phyloP scores from a whole-genome alignment of 2,329 filamentous ascomycete genomes.

The Cryoendolithus antarcticus region DNA sequence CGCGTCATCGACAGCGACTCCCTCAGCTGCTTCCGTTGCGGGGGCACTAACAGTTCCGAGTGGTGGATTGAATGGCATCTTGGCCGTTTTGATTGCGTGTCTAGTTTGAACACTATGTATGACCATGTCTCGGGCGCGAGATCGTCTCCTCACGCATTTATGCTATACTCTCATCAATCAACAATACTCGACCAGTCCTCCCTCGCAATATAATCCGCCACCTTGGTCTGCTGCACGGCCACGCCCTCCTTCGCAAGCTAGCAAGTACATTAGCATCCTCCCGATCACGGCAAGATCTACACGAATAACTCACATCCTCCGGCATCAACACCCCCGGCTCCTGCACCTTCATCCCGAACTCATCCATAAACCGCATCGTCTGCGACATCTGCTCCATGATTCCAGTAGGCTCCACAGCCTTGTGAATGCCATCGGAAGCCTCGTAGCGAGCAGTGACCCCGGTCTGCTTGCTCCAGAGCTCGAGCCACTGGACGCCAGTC shows the following conservation, averaged over 20 bases:
- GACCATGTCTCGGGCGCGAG: no score
- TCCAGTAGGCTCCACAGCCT: not conserved
- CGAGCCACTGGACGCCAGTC: not conserved
- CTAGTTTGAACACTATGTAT: no score
- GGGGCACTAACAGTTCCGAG: no score
- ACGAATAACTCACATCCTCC: slow-evolving; percentile 1
- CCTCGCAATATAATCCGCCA: slow-evolving; percentile 1
- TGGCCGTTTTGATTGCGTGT: no score
- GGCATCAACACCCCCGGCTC: slow-evolving; percentile 2
- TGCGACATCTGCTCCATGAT: slow-evolving; percentile 1
- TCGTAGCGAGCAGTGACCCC: not conserved
- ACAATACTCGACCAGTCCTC: slow-evolving; percentile 1
- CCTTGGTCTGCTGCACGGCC: not conserved
- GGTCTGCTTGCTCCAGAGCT: not conserved
- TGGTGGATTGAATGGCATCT: no score
- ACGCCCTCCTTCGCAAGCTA: not conserved
- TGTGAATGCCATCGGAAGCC: not conserved
- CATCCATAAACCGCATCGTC: slow-evolving; percentile 1
- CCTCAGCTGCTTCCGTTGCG: no score
- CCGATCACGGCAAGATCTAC: not conserved
- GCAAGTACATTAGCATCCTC: not conserved
- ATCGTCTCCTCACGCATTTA: no score
- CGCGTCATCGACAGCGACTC: no score
- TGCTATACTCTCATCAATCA: no score
- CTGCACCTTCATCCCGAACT: not conserved